Evolutionary conservation across 495 filamentous ascomycete genomes (phyloP).

Genomic region (Daldinia childiae): DNA sequence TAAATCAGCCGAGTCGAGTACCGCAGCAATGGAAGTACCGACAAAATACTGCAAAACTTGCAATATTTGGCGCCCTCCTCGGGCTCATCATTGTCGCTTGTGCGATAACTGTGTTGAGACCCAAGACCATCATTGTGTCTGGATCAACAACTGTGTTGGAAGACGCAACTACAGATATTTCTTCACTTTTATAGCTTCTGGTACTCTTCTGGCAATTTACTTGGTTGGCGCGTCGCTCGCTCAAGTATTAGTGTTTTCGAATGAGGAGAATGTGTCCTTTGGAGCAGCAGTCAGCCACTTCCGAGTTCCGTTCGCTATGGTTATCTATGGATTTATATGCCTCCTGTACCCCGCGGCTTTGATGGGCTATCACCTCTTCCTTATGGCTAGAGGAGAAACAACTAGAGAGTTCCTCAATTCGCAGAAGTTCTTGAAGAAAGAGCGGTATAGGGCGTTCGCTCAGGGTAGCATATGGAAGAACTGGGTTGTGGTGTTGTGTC

Average conservation of each 20-base stretch:
- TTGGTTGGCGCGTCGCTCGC: constrained; percentile 78
- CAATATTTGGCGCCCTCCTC: constrained; percentile 93
- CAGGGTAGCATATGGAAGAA: constrained; percentile 81
- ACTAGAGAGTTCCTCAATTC: constrained; percentile 95
- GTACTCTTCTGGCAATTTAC: constrained; percentile 78
- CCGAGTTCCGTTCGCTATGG: constrained; percentile 87
- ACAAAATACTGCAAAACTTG: constrained; percentile 98
- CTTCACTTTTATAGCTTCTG: constrained; percentile 83
- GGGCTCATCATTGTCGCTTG: constrained; percentile 93
- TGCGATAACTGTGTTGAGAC: constrained; percentile 98
- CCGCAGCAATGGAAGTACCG: constrained; percentile 93
- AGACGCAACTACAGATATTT: constrained; percentile 98
- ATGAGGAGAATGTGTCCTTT: constrained; percentile 69
- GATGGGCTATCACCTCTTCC: constrained; percentile 86
- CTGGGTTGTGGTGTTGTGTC: constrained; percentile 80
- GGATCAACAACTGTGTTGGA: constrained; percentile 98
- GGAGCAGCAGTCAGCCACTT: constrained; percentile 69
- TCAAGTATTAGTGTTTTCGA: constrained; percentile 79
- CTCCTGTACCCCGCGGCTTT: constrained; percentile 85
- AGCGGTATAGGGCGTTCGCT: constrained; percentile 89
- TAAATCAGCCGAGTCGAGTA: constrained; percentile 74
- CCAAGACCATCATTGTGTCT: constrained; percentile 98
- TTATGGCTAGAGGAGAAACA: constrained; percentile 90
- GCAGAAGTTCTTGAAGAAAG: constrained; percentile 90
- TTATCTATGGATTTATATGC: constrained; percentile 79